Conservation (phyloP, 768 basidiomycete genomes). For the Pilatotrama ljubarskyi region DNA sequence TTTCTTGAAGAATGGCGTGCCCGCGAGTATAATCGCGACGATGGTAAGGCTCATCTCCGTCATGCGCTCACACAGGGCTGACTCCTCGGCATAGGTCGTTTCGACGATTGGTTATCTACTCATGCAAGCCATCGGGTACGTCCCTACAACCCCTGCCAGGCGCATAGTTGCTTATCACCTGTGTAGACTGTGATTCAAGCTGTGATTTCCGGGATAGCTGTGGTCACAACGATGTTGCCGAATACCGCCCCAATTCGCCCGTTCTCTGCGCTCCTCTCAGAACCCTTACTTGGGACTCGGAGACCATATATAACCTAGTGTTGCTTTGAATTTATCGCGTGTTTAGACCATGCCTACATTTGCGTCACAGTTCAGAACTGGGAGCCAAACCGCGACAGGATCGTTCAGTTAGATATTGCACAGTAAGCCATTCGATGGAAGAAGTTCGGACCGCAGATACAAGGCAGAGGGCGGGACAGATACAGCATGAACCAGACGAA, state of each 20-base stretch:
- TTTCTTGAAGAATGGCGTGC: conserved; percentile 92
- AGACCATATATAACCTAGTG: background rate
- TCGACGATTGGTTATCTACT: conserved; percentile 82
- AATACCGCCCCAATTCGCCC: too few relatives aligned
- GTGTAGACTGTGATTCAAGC: background rate
- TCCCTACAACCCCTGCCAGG: conserved; percentile 13
- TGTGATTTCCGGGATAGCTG: too few relatives aligned
- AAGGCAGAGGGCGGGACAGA: background rate
- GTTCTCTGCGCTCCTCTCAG: background rate
- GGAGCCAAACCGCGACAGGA: background rate
- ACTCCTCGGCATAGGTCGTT: conserved; percentile 59
- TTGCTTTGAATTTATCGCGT: background rate
- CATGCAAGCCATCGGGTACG: conserved; percentile 72
- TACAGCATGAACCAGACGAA: background rate
- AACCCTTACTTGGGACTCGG: background rate
- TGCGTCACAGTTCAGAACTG: background rate
- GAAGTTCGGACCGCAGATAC: background rate
- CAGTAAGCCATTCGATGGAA: background rate
- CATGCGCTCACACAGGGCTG: conserved; percentile 7
- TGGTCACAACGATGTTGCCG: too few relatives aligned
- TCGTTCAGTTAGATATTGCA: background rate
- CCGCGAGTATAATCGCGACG: conserved; percentile 89
- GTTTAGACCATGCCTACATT: background rate
- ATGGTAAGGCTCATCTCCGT: conserved; percentile 48
- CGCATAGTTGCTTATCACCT: background rate